Conservation (phyloP, 2,329 filamentous ascomycete genomes). For the Acarospora socialis region DNA sequence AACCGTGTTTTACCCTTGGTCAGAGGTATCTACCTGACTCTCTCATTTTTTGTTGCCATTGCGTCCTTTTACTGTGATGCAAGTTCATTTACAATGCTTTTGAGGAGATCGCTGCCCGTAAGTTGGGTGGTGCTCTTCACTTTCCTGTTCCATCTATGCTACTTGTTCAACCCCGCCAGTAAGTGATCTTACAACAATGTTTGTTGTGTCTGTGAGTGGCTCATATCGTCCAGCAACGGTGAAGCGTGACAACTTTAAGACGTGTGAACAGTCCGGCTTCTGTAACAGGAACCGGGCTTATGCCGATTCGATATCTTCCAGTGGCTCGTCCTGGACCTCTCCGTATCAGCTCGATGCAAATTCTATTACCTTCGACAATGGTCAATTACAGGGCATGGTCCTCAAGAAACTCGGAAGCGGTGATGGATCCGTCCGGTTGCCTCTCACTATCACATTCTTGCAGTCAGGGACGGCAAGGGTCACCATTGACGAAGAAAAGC, state of each 20-base stretch:
- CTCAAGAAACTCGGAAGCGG: conserved; percentile 58
- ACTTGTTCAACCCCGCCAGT: conserved; percentile 52
- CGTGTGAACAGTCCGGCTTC: conserved; percentile 88
- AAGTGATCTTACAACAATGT: conserved; percentile 19
- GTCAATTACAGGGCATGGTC: conserved; percentile 65
- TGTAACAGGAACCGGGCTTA: conserved; percentile 88
- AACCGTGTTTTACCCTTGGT: no score
- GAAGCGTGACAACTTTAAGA: conserved; percentile 96
- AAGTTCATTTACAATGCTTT: conserved; percentile 35
- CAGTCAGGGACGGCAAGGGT: conserved; percentile 80
- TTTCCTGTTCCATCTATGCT: conserved; percentile 44
- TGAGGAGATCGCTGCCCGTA: conserved; percentile 36
- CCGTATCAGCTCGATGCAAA: conserved; percentile 66
- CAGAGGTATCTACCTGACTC: no score
- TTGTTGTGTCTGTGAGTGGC: conserved; percentile 6
- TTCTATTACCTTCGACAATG: conserved; percentile 62
- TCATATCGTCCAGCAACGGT: conserved; percentile 49
- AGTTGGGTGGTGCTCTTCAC: conserved; percentile 53
- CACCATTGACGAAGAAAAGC: conserved; percentile 79
- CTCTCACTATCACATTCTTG: conserved; percentile 75
- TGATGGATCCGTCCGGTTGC: conserved; percentile 59
- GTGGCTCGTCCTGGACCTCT: conserved; percentile 56
- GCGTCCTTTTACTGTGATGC: conserved; percentile 21
- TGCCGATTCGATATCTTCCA: conserved; percentile 58
- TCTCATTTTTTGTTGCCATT: conserved; percentile 23